A percentile compares a stretch with the other conserved stretches of the same genome.
Conservation (phyloP, 2,329 filamentous ascomycete species). For the Ascochyta fabae region DNA sequence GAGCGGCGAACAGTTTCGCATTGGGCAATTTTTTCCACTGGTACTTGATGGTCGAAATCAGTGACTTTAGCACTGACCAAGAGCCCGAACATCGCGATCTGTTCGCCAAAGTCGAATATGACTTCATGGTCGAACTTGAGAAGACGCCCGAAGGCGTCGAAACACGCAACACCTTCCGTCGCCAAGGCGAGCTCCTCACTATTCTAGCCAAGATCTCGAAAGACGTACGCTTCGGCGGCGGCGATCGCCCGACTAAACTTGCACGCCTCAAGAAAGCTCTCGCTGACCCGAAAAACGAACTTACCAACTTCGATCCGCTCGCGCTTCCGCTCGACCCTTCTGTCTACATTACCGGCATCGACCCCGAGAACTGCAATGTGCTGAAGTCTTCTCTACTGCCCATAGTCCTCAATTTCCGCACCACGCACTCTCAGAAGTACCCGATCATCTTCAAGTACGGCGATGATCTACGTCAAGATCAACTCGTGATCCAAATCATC, state of each 20-base stretch:
- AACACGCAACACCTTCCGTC: conserved; percentile 75
- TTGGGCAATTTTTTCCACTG: conserved; percentile 96
- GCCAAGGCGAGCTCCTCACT: conserved; percentile 88
- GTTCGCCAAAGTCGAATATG: conserved; percentile 91
- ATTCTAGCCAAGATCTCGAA: conserved; percentile 87
- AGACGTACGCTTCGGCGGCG: conserved; percentile 81
- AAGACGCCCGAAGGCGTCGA: conserved; percentile 73
- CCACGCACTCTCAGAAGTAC: conserved; percentile 76
- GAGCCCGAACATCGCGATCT: conserved; percentile 78
- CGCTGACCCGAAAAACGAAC: conserved; percentile 87
- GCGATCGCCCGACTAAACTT: conserved; percentile 79
- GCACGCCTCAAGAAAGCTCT: conserved; percentile 85
- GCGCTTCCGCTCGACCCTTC: conserved; percentile 88
- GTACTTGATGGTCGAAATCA: conserved; percentile 98
- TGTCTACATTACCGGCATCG: conserved; percentile 77
- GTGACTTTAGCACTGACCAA: conserved; percentile 79
- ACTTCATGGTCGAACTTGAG: conserved; percentile 91
- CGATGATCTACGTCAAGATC: conserved; percentile 94
- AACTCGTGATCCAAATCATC: conserved; percentile 96
- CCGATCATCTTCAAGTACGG: conserved; percentile 97
- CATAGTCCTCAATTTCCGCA: conserved; percentile 89
- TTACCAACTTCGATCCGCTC: conserved; percentile 81
- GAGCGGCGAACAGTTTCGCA: conserved; percentile 86
- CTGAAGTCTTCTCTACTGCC: conserved; percentile 96
- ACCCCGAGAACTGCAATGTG: conserved; percentile 84